Base-by-base conservation (phyloP, 2,329 filamentous ascomycete species). In the Fusarium annulatum region DNA sequence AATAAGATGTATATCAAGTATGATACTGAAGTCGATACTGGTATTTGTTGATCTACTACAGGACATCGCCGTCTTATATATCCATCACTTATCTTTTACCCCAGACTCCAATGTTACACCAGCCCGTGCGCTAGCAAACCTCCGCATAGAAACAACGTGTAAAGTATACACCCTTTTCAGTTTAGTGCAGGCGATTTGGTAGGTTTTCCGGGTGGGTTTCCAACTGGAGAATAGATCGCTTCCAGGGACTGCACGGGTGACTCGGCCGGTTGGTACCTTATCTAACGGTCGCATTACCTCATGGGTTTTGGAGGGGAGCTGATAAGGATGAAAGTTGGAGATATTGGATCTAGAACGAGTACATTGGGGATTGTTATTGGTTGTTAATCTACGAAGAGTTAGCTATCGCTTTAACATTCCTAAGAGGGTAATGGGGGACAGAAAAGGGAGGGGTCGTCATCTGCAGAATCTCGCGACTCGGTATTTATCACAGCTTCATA, bases 131-230 rank as follows among this genome's bases (percentile, higher is more conserved):
- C 61, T 61, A 69, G 64, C 33, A 39, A 39, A 46, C 53, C 67
- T 51, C 71, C 57, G 28, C 48, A 72, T 65, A 39, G 60, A 23
- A 23, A 16, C 26, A 5, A 56, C 16, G 7, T 74, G 72, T 61
- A 67, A 74, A 69, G 34, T 66, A 75, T 69, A 55, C 33, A 43
- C 72, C 64, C n/a, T 41, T 69, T 66, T 36, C 49, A 69, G 68
- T 57, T 59, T 74, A 74, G 72, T 42, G 69, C 45, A 55, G 23
- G 28, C 49, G 49, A 43, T 42, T 56, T 39, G 53, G n/a, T 39
- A n/a, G 28, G 26, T 30, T 52, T 58, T 58, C 65, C n/a, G 48
- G 60, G 48, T 59, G 38, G 51, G 55, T 68, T 33, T 33, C 53
- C 55, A 49, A 38, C 49, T 61, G n/a, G 19, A 64, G 63, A 36